Evolutionary conservation across 345 rosid species (phyloP).

Genomic region (Adansonia digitata): DNA sequence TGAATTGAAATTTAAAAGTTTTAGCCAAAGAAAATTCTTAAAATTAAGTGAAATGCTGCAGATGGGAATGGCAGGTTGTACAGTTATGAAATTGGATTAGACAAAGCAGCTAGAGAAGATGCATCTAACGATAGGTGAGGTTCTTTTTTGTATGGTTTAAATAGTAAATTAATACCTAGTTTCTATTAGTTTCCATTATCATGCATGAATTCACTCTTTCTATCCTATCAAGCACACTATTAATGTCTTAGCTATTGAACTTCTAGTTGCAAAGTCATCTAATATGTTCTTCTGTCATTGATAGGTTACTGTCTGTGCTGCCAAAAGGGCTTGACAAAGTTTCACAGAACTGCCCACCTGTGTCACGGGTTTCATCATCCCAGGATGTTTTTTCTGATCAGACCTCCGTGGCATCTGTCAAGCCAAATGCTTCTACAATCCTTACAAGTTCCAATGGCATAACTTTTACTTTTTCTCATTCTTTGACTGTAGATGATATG

Average conservation of each 20-base stretch:
- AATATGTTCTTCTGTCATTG: neutral
- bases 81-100: slow-evolving; percentile 30
- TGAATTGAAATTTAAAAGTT: neutral
- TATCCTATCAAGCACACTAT: too few relatives aligned
- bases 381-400: slow-evolving; percentile 44
- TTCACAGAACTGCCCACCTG: slow-evolving; percentile 36
- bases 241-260: neutral
- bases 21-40: neutral
- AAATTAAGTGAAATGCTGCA: slow-evolving; percentile 23
- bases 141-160: neutral
- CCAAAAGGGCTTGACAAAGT: slow-evolving; percentile 45
- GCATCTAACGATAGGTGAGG: slow-evolving; percentile 42
- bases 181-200: neutral
- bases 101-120: slow-evolving; percentile 37
- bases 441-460: slow-evolving; percentile 39
- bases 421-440: slow-evolving; percentile 30
- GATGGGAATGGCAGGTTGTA: slow-evolving; percentile 38
- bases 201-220: neutral
- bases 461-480: neutral
- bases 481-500: neutral
- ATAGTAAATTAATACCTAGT: neutral
- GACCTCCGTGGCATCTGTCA: slow-evolving; percentile 30
- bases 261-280: neutral
- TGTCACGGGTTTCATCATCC: slow-evolving; percentile 38
- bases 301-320: slow-evolving; percentile 28